Percentiles rank a stretch among this genome's conserved stretches.
phyloP scores from a whole-genome alignment of 2,329 filamentous ascomycete genomes.

The Pseudocercospora vitis region DNA sequence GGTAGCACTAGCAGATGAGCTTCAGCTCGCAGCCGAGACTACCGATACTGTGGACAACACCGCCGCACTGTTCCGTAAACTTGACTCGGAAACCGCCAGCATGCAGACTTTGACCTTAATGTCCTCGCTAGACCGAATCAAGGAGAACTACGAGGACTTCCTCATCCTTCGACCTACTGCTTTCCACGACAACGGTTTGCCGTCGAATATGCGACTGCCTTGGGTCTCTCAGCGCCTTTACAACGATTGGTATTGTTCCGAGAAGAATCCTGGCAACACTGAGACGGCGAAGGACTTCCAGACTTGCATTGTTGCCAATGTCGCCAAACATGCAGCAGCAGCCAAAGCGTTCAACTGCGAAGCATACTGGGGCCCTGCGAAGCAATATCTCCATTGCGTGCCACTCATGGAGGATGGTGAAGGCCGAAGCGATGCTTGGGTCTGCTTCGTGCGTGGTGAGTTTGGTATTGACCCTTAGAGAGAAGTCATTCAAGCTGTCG shows the following conservation, averaged over 20 bases:
- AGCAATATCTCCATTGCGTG: constrained; percentile 11
- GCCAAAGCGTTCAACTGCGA: constrained; percentile 13
- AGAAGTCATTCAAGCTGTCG: no score
- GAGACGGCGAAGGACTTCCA: constrained; percentile 20
- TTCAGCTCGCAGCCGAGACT: constrained; percentile 21
- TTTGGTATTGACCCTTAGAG: not conserved
- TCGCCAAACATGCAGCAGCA: constrained; percentile 19
- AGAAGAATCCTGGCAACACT: constrained; percentile 11
- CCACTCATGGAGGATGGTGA: constrained; percentile 11
- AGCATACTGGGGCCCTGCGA: constrained; percentile 12
- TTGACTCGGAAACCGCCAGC: constrained; percentile 25
- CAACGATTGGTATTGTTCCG: constrained; percentile 25
- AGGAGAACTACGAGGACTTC: constrained; percentile 30
- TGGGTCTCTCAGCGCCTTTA: constrained; percentile 28
- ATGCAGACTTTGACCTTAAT: constrained; percentile 29
- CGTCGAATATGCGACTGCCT: constrained; percentile 26
- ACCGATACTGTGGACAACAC: constrained; percentile 22
- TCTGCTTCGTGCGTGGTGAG: constrained; percentile 2
- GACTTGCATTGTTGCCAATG: constrained; percentile 19
- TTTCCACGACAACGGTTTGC: constrained; percentile 25
- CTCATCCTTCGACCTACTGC: constrained; percentile 29
- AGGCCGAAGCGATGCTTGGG: not conserved
- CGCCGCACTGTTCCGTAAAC: constrained; percentile 10
- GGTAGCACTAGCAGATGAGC: constrained; percentile 30
- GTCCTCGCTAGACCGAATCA: constrained; percentile 28